These are phyloP conservation scores for Ceratobasidium sp. DNA, from an alignment of 1,284 basidiomycete species.

Conservation along the genomic window DNA sequence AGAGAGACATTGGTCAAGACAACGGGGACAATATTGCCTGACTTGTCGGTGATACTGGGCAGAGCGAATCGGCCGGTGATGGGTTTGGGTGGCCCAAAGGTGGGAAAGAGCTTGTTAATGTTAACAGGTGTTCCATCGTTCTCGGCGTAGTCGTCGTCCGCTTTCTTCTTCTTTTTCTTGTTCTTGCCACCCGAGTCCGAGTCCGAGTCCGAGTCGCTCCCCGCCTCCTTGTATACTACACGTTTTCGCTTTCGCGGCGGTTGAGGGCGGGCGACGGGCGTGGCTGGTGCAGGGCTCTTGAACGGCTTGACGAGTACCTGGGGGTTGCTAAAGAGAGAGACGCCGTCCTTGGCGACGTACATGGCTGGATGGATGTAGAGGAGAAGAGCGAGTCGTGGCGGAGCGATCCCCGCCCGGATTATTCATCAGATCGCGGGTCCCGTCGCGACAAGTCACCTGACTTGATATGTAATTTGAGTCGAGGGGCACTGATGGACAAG, in stretches of 20 bases:
- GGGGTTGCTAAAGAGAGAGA: constrained; percentile 30
- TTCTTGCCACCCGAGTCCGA: constrained; percentile 37
- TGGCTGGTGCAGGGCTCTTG: constrained; percentile 38
- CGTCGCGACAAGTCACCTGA: constrained; percentile 15
- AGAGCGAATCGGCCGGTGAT: constrained; percentile 77
- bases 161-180: constrained; percentile 50
- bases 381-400: constrained; percentile 5
- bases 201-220: constrained; percentile 50
- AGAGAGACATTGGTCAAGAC: constrained; percentile 77
- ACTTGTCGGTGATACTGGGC: constrained; percentile 83
- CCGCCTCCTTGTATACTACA: constrained; percentile 51
- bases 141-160: constrained; percentile 47
- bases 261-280: constrained; percentile 29
- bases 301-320: constrained; percentile 40
- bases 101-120: constrained; percentile 77
- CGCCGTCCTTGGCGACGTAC: constrained; percentile 31
- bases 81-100: constrained; percentile 79
- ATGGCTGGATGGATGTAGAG: constrained; percentile 15
- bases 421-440: constrained; percentile 1
- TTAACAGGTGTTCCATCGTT: constrained; percentile 46
- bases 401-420: constrained; percentile 14
- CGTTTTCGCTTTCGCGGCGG: constrained; percentile 45
- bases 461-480: neutral
- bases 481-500: neutral
- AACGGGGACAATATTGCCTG: constrained; percentile 73